phyloP scores from a whole-genome alignment of 352 stramenopile species.

The Pythium coloratum region DNA sequence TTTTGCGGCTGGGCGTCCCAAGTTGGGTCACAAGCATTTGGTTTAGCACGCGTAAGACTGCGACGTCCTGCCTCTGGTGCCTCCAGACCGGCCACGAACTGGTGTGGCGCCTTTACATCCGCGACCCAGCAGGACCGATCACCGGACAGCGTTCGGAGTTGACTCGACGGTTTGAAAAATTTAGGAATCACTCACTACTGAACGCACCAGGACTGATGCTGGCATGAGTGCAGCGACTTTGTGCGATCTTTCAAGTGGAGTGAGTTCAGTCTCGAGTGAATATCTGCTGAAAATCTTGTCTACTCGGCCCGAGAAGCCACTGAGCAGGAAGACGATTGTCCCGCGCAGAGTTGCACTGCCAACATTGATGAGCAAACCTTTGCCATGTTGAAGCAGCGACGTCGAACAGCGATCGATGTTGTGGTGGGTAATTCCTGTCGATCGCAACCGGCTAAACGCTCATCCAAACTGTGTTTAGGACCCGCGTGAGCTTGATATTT shows the following conservation, averaged over 20 bases:
- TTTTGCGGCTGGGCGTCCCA: neutral
- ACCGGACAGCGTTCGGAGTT: neutral
- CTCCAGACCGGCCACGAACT: neutral
- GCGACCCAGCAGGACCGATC: neutral
- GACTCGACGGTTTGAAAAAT: neutral
- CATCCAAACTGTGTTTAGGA: neutral
- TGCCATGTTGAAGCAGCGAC: constrained; percentile 10
- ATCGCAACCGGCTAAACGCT: neutral
- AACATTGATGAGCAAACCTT: constrained; percentile 5
- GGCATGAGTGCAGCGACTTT: neutral
- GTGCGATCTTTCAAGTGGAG: neutral
- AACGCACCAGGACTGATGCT: neutral
- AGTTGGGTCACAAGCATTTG: neutral
- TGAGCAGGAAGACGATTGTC: neutral
- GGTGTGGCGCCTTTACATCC: neutral
- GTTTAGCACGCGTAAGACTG: neutral
- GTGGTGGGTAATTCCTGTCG: constrained; percentile 5
- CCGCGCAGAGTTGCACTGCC: constrained; percentile 1
- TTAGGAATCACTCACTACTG: neutral
- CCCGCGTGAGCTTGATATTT: neutral
- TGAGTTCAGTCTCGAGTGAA: neutral
- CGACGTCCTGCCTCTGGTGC: neutral
- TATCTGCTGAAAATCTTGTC: neutral
- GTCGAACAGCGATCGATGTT: neutral
- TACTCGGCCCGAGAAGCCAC: neutral